Conservation (phyloP, 129 eudicot species). For the Deinandra increscens region DNA sequence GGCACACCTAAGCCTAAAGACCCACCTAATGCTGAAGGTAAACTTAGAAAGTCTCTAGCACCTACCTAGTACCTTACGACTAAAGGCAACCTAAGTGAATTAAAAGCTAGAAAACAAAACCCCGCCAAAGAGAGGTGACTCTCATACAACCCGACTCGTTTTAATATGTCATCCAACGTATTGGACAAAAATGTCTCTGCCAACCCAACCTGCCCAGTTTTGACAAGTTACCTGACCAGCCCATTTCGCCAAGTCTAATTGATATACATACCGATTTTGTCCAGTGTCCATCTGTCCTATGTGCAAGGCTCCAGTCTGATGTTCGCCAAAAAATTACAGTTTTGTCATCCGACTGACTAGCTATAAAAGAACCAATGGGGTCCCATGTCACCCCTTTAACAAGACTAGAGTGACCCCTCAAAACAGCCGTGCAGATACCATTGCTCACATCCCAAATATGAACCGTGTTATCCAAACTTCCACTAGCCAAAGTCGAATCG, state of each 20-base stretch:
- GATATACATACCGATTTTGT: slow-evolving; percentile 71
- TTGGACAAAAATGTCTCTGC: neutral
- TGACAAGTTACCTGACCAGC: neutral
- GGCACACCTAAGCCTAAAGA: no score
- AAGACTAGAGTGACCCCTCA: slow-evolving; percentile 94
- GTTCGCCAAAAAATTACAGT: slow-evolving; percentile 98
- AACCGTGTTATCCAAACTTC: slow-evolving; percentile 90
- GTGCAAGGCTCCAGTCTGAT: slow-evolving; percentile 96
- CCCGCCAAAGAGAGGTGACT: no score
- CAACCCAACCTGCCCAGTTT: neutral
- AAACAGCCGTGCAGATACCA: slow-evolving; percentile 95
- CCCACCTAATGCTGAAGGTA: no score
- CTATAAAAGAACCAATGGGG: slow-evolving; percentile 94
- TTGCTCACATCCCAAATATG: slow-evolving; percentile 92
- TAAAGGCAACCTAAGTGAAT: no score
- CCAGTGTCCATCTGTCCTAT: slow-evolving; percentile 98
- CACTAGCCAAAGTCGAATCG: slow-evolving; percentile 93
- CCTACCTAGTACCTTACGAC: no score
- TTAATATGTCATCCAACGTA: no score
- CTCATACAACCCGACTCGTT: no score
- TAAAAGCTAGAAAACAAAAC: no score
- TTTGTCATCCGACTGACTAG: slow-evolving; percentile 98
- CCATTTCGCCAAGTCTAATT: neutral
- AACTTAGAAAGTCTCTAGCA: no score
- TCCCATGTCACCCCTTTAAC: slow-evolving; percentile 99